Evolutionary conservation across 768 basidiomycete species (phyloP), one percentile per base, ranked within the genome.

Genomic region (Tulasnella sp.): DNA sequence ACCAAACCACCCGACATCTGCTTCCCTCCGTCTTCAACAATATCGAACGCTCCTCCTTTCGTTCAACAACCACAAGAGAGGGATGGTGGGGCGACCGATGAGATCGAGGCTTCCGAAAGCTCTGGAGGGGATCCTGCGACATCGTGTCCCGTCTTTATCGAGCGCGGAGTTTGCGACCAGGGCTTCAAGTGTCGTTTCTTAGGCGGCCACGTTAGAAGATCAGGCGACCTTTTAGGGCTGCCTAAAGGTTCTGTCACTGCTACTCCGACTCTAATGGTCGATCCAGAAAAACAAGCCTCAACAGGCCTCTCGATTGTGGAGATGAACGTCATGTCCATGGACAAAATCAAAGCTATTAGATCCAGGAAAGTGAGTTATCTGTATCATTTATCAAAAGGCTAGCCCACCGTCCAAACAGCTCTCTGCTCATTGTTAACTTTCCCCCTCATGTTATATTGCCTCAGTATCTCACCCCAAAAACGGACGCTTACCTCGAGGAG

Each of bases 131-230:
- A 81, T 68, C 56, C 69, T 17, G 68, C 72, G 15, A 78, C 78
- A 0, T 67, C 67, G 1, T 94, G 90, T 67, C 88, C 89, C 0
- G 74, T 85, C 1, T 88, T 80, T 65, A 71, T 74, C 15, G 80
- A 81, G 63, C 76, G 77, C 17, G 92, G 91, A 1, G 79, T 82
- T 64, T 96, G 92, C 73, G 80, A 80, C 54, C 82, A 80, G 65
- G 96, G 93, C 10, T 84, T 88, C 70, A 90, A 92, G 70, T 99
- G 96, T 69, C 82, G 96, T 1, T 96, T 87, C 71, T 78, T 96
- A 4, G 85, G 86, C 11, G 84, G 80, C 2, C 95, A 99, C 70
- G 72, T 85, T 10, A 38, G 5, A 71, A 11, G 8, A 23, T 41
- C 42, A 23, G 41, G 17, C 30, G 21, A 27, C 11, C 1, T 19